Conservation (phyloP, 2,329 filamentous ascomycete species). For the Fusarium sp. region DNA sequence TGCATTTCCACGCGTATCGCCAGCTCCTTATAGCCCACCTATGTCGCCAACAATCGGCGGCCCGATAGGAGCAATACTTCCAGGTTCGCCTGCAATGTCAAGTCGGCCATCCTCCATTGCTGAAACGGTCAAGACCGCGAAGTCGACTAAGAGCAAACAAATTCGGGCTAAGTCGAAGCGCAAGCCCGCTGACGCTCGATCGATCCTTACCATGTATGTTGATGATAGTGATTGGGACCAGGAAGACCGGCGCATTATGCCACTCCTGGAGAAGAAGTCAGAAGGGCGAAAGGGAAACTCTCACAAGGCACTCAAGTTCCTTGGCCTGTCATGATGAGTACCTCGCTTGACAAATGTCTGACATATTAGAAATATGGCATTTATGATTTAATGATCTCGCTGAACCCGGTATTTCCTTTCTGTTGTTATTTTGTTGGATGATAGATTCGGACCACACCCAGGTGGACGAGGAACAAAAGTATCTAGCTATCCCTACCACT, state of each 20-base stretch:
- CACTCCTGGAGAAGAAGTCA: conserved; percentile 57
- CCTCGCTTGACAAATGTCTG: background rate
- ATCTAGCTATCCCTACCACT: conserved; percentile 5
- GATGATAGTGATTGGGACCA: conserved; percentile 58
- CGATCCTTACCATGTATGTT: conserved; percentile 53
- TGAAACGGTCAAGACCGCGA: conserved; percentile 49
- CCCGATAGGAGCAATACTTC: conserved; percentile 19
- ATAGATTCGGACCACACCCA: conserved; percentile 10
- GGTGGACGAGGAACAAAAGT: conserved; percentile 10
- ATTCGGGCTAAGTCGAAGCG: conserved; percentile 48
- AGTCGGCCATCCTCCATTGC: conserved; percentile 50
- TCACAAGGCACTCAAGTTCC: conserved; percentile 66
- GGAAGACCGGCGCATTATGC: conserved; percentile 66
- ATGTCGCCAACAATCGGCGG: conserved; percentile 34
- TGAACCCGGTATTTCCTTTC: conserved; percentile 28
- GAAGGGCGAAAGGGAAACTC: conserved; percentile 56
- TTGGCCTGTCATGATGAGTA: conserved; percentile 56
- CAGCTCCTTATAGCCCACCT: conserved; percentile 38
- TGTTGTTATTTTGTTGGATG: conserved; percentile 19
- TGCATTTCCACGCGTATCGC: conserved; percentile 47
- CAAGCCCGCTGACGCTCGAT: conserved; percentile 46
- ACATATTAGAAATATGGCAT: background rate
- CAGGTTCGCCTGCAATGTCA: conserved; percentile 29
- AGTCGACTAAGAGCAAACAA: conserved; percentile 47
- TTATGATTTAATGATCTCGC: conserved; percentile 42